Evolutionary conservation across 2,329 filamentous ascomycete genomes (phyloP), one percentile per base, ranked within the genome.

Genomic region (Ampelomyces quisqualis): DNA sequence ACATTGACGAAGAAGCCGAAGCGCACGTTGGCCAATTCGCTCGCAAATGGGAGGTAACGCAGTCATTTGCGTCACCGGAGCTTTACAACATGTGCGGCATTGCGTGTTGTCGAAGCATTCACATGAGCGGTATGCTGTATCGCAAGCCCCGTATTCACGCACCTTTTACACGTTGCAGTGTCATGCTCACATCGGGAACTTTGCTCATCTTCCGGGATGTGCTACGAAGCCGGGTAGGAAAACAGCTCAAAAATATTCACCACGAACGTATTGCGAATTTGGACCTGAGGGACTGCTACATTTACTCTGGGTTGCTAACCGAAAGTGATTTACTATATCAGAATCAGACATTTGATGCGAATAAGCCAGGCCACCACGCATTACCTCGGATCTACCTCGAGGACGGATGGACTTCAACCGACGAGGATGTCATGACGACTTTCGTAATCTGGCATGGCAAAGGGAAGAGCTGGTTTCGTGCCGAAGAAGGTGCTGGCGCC

Each of bases 1-100:
- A 78, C 34, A 82, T 86, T 41, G 81, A 85, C 56, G 82, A 86
- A 57, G 78, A 81, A 50, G 73, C 77, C 51, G 82, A 86, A 63
- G 81, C 82, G 1, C 67, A 77, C 29, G 65, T 85, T n/a, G 82
- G 82, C 7, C 81, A 84, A 55, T 85, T 81, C 55, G 81, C 81
- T 0, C 71, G 75, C 49, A 85, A 85, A 55, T 86, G 82, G 82
- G 82, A 86, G 60, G 81, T 85, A 15, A 78, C 73, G 11, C 76
- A 81, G 48, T 78, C 80, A 1, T 77, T 77, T 51, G 80, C 82
- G n/a, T 82, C 77, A 1, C 77, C 82, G 1, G 69, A 78, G 26
- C 66, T 85, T n/a, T 85, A 84, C 69, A 82, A 86, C 60, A 76
- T 85, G 69, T 86, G 82, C 60, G 76, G 78, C n/a, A 76, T 85